Evolutionary conservation across 371 early-diverging fungal genomes (phyloP), one percentile per base, ranked within the genome.

Genomic region (Mucor mucedo): DNA sequence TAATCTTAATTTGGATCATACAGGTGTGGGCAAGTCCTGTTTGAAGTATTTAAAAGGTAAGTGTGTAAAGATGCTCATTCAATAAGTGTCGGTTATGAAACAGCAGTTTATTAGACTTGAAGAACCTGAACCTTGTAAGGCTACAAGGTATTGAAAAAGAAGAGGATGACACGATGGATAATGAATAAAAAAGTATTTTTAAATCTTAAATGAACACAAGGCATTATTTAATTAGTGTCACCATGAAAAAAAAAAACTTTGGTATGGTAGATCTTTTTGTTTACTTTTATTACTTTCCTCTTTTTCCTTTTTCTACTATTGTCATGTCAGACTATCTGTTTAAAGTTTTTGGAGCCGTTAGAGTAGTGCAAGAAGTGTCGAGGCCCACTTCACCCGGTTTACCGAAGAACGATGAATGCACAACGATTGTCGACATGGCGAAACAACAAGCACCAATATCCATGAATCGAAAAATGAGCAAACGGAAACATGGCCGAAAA

Each of bases 1-100:
- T 55, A 62, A 71, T 41, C 66, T 80, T 10, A 80, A 75, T 49
- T 41, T 80, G 71, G 77, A 80, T 55, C 68, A 71, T 41, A 80
- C 80, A 5, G 42, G 55, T 35, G 80, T 75, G 16, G 75, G 70
- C 52, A 61, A 56, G 48, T 60, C 60, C 11, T 80, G 80, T 49
- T 52, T 72, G 21, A 64, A 58, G 28, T 63, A 74, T 53, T 62
- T 79, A 29, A 40, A 68, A 70, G 71, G 79, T 76, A 66, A 63
- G 13, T n/a, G 30, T 2, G n/a, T 21, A 21, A 21, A 21, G 21
- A 21, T 21, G 21, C 21, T 21, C 21, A 21, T 21, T 21, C 21
- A 21, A 21, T 21, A 21, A 21, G 21, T 21, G 21, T 21, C 21
- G 21, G 21, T 21, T 10, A 32, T 41, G 14, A 42, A 42, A 55